Evolutionary conservation across 371 early-diverging fungal species (phyloP), one percentile per base, ranked within the genome.

Genomic region (Cokeromyces recurvatus): DNA sequence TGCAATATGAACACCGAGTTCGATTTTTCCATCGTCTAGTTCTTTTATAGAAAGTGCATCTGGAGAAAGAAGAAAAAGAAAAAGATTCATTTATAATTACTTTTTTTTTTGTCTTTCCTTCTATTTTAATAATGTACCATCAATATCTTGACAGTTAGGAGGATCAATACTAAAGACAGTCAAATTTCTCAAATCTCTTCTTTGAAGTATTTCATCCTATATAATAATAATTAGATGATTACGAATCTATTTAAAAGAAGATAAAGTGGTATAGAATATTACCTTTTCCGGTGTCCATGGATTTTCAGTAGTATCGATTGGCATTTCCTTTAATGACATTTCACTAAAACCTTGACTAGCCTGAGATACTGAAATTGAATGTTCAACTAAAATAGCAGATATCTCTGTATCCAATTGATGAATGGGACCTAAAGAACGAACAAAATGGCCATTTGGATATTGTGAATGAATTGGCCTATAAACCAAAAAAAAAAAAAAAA

Each of bases 1-100:
- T 24, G 99, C 99, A 68, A 99, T 99, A 62, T 99, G 97, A 32
- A 94, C 93, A 14, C 94, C 95, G 15, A 96, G 74, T 51, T 92
- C 90, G 19, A 82, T 63, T 3, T 53, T 61, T 17, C 80, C 80
- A 39, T 81, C 54, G 2, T 59, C 59, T 4, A 79, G 54, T 23
- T 82, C 71, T 24, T 76, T 69, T 48, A 86, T 58, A 29, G 92
- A 92, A 21, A 98, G 62, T 4, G 98, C 98, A 66, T 99, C 99
- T 75, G 53, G 9, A 34, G 14, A 34, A 5, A 15, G n/a, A 15
- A 4, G 5, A 34, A n/a, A n/a, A n/a, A n/a, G n/a, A n/a, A n/a
- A n/a, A n/a, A n/a, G n/a, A n/a, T n/a, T n/a, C n/a, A n/a, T n/a
- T n/a, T 6, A 15, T 34, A 4, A 34, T 4, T n/a, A 9, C 15